A percentile compares a stretch with the other conserved stretches of the same genome.
phyloP scores from a whole-genome alignment of 1,284 basidiomycete species.

The Ceratobasidium sp. region DNA sequence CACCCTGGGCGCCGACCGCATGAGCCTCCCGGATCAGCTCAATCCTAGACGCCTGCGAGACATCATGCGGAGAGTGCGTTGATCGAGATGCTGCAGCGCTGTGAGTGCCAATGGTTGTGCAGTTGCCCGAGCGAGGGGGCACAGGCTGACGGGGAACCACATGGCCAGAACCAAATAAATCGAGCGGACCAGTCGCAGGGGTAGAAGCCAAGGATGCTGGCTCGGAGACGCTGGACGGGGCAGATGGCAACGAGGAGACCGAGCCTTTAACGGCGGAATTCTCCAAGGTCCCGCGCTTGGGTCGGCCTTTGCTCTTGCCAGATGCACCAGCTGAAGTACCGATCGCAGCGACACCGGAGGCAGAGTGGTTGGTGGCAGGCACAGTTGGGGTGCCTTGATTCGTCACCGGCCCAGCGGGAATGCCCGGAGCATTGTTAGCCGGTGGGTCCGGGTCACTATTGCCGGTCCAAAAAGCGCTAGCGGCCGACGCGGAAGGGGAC shows the following conservation, averaged over 20 bases:
- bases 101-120: neutral
- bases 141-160: neutral
- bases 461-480: neutral
- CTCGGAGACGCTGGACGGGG: neutral
- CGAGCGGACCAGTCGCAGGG: neutral
- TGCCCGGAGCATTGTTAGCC: too few relatives aligned
- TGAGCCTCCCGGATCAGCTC: neutral
- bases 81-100: neutral
- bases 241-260: neutral
- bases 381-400: too few relatives aligned
- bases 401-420: too few relatives aligned
- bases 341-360: neutral
- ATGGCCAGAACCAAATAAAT: neutral
- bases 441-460: neutral
- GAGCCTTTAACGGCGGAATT: neutral
- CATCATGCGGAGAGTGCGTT: neutral
- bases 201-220: neutral
- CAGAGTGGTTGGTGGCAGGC: neutral
- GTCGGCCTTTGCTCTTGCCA: neutral
- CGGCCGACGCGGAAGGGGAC: neutral
- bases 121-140: neutral
- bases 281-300: neutral
- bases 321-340: neutral
- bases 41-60: neutral
- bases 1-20: too few relatives aligned